phyloP scores from a whole-genome alignment of 2,329 filamentous ascomycete genomes.

The Diaporthe helianthi region DNA sequence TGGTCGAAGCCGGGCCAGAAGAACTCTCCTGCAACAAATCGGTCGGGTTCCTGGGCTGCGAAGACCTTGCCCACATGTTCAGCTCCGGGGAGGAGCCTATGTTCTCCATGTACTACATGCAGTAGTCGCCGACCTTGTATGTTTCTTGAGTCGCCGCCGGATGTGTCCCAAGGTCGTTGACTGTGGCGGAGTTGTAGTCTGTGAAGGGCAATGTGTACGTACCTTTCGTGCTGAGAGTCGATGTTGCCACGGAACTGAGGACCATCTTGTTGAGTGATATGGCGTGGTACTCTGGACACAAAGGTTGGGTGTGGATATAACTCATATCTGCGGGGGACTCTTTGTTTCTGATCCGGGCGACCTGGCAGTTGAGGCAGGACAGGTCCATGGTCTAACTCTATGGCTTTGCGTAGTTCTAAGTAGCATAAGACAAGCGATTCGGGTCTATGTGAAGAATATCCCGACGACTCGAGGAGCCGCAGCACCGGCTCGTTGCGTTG shows the following conservation, averaged over 20 bases:
- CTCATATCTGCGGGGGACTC: constrained; percentile 23
- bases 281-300: constrained; percentile 52
- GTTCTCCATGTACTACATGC: constrained; percentile 57
- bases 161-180: constrained; percentile 46
- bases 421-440: constrained; percentile 52
- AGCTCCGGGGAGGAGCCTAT: constrained; percentile 60
- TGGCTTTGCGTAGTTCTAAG: constrained; percentile 53
- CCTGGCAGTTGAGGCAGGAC: constrained; percentile 63
- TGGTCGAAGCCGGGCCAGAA: constrained; percentile 61
- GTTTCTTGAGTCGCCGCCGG: constrained; percentile 47
- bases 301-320: constrained; percentile 41
- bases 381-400: constrained; percentile 54
- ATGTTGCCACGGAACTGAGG: constrained; percentile 51
- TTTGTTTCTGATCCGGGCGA: constrained; percentile 52
- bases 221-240: constrained; percentile 56
- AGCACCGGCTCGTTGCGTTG: constrained; percentile 39
- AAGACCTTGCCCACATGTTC: too few species aligned
- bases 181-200: constrained; percentile 45
- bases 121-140: constrained; percentile 57
- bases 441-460: constrained; percentile 54
- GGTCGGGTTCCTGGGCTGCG: constrained; percentile 52
- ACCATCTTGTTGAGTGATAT: constrained; percentile 56
- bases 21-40: constrained; percentile 61
- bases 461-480: constrained; percentile 45
- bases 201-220: constrained; percentile 61